Evolutionary conservation across 768 basidiomycete genomes (phyloP).

Genomic region (Termitomyces sp.): DNA sequence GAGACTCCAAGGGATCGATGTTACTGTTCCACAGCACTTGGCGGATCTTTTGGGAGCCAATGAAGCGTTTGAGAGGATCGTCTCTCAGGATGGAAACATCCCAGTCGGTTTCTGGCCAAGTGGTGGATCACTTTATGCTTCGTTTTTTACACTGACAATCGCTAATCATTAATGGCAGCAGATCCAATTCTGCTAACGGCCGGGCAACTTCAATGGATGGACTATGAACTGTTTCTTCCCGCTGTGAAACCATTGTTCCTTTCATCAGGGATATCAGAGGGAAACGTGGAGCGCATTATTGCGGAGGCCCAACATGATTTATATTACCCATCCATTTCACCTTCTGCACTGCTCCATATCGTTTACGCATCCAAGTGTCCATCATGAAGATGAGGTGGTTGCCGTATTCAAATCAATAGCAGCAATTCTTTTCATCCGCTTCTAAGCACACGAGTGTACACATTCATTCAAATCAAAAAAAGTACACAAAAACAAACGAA

Average conservation of each 20-base stretch:
- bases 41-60: conserved; percentile 25
- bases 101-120: background rate
- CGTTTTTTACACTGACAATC: no score
- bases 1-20: conserved; percentile 45
- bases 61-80: background rate
- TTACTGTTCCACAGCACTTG: conserved; percentile 52
- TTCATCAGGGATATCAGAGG: background rate
- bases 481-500: conserved; percentile 22
- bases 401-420: conserved; percentile 4
- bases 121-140: background rate
- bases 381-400: conserved; percentile 11
- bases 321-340: background rate
- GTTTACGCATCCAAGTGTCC: conserved; percentile 2
- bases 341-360: background rate
- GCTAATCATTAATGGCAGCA: background rate
- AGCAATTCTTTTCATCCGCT: background rate
- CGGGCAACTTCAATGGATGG: conserved; percentile 1
- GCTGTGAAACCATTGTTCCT: background rate
- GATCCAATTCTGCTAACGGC: background rate
- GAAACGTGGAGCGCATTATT: background rate
- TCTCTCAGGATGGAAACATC: background rate
- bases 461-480: conserved; percentile 5
- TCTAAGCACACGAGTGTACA: background rate
- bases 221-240: background rate
- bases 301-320: background rate